Base-by-base conservation (phyloP, 1,284 basidiomycete species). In the Rhizopogon parksii region DNA sequence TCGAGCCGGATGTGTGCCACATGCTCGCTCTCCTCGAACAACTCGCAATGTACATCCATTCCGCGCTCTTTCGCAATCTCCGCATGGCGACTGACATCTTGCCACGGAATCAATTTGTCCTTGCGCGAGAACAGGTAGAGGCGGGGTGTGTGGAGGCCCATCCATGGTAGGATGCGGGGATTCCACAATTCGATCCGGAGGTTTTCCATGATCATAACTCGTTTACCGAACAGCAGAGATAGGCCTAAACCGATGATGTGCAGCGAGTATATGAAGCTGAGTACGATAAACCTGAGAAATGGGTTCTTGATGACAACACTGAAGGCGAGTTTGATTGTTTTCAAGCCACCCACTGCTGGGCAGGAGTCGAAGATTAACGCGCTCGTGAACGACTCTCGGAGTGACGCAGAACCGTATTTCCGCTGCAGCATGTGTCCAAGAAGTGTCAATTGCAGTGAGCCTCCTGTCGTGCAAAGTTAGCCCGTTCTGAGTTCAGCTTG, bases 101-200 rank as follows among this genome's bases (percentile, higher is more conserved):
- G 27, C 47, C 63, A 67, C 0, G 72, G 69, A 8, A 82, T 72
- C 37, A 82, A 52, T 17, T 66, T 61, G 52, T 83, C 81, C 21
- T 53, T 65, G 46, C 66, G 69, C 3, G 80, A 83, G 58, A 74
- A 82, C 12, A 83, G 46, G 52, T 82, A 83, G 25, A 82, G 57
- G 45, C 82, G 63, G 0, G 74, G 76, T 0, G 78, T 78, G 14
- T 57, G 53, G 36, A 56, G 52, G 12, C 59, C 59, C 52, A 70
- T 68, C 75, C 77, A 79, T 0, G 78, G 78, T 1, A 81, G 61
- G 19, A 78, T 46, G 0, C 54, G 51, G 0, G 68, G 66, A 8
- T 62, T 57, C 36, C 68, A 62, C 11, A 81, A 60, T 0, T 51
- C 53, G 1, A 56, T 39, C 47, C 68, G 66, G 53, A 73, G 54